Evolutionary conservation across 73 alveolate genomes (phyloP).

Genomic region (Symbiodinium pilosum): DNA sequence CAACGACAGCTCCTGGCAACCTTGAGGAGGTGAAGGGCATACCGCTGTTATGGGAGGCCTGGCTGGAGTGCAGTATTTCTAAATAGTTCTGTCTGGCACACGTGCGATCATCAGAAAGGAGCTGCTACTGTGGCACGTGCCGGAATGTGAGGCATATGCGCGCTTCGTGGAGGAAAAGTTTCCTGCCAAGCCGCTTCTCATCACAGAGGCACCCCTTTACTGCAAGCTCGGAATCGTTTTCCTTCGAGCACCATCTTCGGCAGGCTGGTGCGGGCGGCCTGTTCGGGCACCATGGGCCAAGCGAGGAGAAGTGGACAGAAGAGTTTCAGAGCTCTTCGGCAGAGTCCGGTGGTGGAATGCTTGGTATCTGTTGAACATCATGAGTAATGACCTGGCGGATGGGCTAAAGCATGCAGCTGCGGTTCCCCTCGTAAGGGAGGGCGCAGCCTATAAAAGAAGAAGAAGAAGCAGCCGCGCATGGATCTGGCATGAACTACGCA

Average conservation of each 20-base stretch:
- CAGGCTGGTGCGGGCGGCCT: conserved; percentile 90
- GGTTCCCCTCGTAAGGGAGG: too few relatives aligned
- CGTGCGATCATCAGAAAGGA: too few relatives aligned
- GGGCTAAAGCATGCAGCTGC: too few relatives aligned
- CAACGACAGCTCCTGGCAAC: conserved; percentile 37
- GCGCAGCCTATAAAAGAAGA: too few relatives aligned
- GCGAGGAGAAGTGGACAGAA: conserved; percentile 57
- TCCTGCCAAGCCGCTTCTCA: conserved; percentile 65
- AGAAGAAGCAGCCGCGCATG: too few relatives aligned
- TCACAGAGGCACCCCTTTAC: conserved; percentile 46
- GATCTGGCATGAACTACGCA: too few relatives aligned
- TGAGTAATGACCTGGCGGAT: too few relatives aligned
- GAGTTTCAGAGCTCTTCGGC: conserved; percentile 37
- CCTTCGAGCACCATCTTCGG: not conserved
- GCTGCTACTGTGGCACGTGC: not conserved
- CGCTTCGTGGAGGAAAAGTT: conserved; percentile 30
- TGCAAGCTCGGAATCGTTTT: not conserved
- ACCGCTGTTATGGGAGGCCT: conserved; percentile 72
- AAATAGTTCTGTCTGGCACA: not conserved
- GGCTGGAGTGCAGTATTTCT: not conserved
- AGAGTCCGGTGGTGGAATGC: too few relatives aligned
- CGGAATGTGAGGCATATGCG: conserved; percentile 33
- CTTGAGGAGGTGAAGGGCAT: conserved; percentile 58
- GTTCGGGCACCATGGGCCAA: conserved; percentile 39
- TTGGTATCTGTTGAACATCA: too few relatives aligned